A percentile compares a stretch with the other conserved stretches of the same genome.
Evolutionary conservation across 2,329 filamentous ascomycete genomes (phyloP).

Genomic region (Exophiala xenobiotica): DNA sequence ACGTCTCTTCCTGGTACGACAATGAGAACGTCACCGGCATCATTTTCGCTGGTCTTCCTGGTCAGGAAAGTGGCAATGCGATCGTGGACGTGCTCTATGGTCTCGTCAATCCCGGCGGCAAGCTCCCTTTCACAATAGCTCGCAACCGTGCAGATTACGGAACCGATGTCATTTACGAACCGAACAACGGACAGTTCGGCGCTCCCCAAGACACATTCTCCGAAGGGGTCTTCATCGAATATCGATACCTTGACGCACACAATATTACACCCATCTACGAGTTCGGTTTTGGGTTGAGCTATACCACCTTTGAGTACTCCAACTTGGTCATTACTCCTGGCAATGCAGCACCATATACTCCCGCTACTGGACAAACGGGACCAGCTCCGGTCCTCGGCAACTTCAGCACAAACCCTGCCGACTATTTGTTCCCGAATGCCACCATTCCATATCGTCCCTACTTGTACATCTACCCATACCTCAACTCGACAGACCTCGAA

Average conservation of each 20-base stretch:
- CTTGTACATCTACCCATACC: slow-evolving; percentile 63
- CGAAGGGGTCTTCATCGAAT: slow-evolving; percentile 62
- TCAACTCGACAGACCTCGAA: slow-evolving; percentile 59
- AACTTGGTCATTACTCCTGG: slow-evolving; percentile 51
- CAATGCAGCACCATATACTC: slow-evolving; percentile 50
- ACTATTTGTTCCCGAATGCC: slow-evolving; percentile 57
- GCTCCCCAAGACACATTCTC: slow-evolving; percentile 59
- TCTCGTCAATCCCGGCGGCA: slow-evolving; percentile 60
- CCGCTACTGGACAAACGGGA: slow-evolving; percentile 53
- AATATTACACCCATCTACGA: slow-evolving; percentile 60
- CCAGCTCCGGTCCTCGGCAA: slow-evolving; percentile 55
- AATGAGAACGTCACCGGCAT: slow-evolving; percentile 72
- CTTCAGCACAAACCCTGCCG: slow-evolving; percentile 47
- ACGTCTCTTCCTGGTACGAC: slow-evolving; percentile 63
- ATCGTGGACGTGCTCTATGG: slow-evolving; percentile 74
- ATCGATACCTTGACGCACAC: slow-evolving; percentile 54
- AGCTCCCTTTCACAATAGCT: slow-evolving; percentile 63
- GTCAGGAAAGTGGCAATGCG: slow-evolving; percentile 73
- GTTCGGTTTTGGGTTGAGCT: slow-evolving; percentile 62
- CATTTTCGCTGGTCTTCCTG: slow-evolving; percentile 72
- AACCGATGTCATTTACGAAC: slow-evolving; percentile 55
- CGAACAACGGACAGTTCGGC: slow-evolving; percentile 54
- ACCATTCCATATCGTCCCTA: slow-evolving; percentile 47
- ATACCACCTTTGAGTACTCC: slow-evolving; percentile 64
- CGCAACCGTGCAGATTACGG: slow-evolving; percentile 55